Evolutionary conservation across 129 eudicot genomes (phyloP).

Genomic region (Scalesia atractyloides): DNA sequence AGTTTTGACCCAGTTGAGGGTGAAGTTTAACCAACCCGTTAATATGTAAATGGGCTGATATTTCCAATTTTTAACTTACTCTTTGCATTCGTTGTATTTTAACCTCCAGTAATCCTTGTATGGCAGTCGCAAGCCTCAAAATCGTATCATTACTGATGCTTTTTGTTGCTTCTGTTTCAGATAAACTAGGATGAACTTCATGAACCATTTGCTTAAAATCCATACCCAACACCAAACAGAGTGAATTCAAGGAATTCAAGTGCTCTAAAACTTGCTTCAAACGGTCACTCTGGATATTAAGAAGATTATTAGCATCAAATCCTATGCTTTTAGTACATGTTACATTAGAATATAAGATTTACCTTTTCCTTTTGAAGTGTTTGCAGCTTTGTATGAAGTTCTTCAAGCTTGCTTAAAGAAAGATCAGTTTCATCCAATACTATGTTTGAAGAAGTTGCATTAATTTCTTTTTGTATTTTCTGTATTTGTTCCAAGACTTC

Average conservation of each 20-base stretch:
- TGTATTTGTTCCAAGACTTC: constrained; percentile 65
- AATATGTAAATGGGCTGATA: not conserved
- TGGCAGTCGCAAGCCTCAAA: constrained; percentile 41
- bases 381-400: constrained; percentile 65
- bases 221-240: constrained; percentile 64
- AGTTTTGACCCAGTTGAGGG: constrained; percentile 1
- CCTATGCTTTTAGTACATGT: not conserved
- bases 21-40: not conserved
- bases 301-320: not conserved
- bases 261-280: constrained; percentile 60
- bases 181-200: constrained; percentile 72
- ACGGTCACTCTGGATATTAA: constrained; percentile 66
- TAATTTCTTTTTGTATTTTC: constrained; percentile 58
- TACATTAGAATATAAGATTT: not conserved
- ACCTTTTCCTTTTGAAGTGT: constrained; percentile 80
- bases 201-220: constrained; percentile 54
- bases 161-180: constrained; percentile 44
- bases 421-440: constrained; percentile 61
- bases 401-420: constrained; percentile 57
- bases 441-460: constrained; percentile 28
- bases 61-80: constrained; percentile 32
- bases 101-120: constrained; percentile 53
- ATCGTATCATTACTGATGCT: constrained; percentile 55
- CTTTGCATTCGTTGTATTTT: constrained; percentile 69
- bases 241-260: constrained; percentile 52